phyloP scores from a whole-genome alignment of 2,329 filamentous ascomycete genomes.

The Calonectria pauciramosa region DNA sequence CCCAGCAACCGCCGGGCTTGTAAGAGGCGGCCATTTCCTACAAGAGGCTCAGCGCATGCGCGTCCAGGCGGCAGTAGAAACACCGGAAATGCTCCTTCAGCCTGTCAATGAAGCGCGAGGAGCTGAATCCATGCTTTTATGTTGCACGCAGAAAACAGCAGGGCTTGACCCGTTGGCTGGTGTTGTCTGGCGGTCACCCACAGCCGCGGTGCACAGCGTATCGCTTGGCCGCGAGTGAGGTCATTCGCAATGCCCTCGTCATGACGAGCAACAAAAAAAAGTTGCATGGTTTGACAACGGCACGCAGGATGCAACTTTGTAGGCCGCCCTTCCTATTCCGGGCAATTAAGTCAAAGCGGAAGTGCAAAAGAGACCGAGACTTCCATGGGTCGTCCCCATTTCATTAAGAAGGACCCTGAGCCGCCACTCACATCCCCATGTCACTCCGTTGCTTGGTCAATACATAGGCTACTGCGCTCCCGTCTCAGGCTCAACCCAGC shows the following conservation, averaged over 20 bases:
- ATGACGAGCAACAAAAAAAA: not conserved
- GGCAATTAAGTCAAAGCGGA: not conserved
- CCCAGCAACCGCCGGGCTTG: conserved; percentile 21
- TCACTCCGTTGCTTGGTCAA: conserved; percentile 45
- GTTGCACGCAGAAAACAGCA: conserved; percentile 12
- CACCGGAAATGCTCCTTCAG: conserved; percentile 14
- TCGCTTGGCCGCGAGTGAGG: conserved; percentile 20
- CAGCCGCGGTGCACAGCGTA: conserved; percentile 22
- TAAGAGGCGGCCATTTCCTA: not conserved
- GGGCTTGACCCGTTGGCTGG: conserved; percentile 28
- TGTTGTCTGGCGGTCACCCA: not conserved
- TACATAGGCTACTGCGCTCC: conserved; percentile 30
- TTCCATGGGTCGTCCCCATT: not conserved
- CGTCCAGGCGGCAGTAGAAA: conserved; percentile 28
- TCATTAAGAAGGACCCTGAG: conserved; percentile 24
- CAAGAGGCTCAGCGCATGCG: conserved; percentile 23
- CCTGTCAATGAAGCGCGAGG: not conserved
- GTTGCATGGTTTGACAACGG: conserved; percentile 7
- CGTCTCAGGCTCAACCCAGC: conserved; percentile 33
- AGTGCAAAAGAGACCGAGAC: not conserved
- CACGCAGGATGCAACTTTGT: conserved; percentile 4
- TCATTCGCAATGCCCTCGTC: conserved; percentile 12
- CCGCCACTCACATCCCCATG: conserved; percentile 30
- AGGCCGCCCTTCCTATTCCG: conserved; percentile 12
- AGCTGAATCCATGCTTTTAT: conserved; percentile 2